Evolutionary conservation across 148 eudicot genomes (phyloP), one percentile per base, ranked within the genome.

Genomic region (Suaeda aralocaspica): DNA sequence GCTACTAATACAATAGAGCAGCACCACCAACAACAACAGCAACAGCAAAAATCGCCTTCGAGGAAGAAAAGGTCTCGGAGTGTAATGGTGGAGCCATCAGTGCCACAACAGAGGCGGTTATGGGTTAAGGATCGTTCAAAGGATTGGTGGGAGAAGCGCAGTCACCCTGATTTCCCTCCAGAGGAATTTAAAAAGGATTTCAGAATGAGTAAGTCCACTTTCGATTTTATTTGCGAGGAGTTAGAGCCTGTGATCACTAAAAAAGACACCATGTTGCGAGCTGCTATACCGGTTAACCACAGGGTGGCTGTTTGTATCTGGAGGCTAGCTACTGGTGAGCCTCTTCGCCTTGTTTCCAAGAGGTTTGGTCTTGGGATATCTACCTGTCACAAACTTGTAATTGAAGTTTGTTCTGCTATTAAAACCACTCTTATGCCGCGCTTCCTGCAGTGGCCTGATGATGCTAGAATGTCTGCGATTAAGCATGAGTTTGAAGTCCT

Each of bases 301-400:
- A 83, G 96, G 18, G 96, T 90, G 3, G 93, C 93, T 1, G 96
- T 91, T 1, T 91, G 96, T 59, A 70, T 91, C 34, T 88, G 89
- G 88, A 65, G 96, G 21, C 66, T 91, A 11, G 96, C 96, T 2
- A 91, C 96, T 0, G 93, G 96, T 0, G 93, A 88, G 61, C 88
- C 96, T 3, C 86, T 91, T 13, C 78, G 93, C 11, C 80, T 83
- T 10, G 93, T 91, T 0, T 91, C 96, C 0, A 83, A 78, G 42
- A 77, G 84, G n/a, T 91, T 91, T 70, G 96, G 96, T 0, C 41
- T 90, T 0, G 96, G 96, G 7, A 88, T 90, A 8, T 88, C 92
- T 0, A 90, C 96, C 21, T 90, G 96, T 50, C 96, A 88, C 36
- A 91, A 91, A 49, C 80, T 91, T 0, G 89, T 91, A 0, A 77